Evolutionary conservation across 331 rosid genomes (phyloP).

Genomic region (Rhamnella rubrinervis): DNA sequence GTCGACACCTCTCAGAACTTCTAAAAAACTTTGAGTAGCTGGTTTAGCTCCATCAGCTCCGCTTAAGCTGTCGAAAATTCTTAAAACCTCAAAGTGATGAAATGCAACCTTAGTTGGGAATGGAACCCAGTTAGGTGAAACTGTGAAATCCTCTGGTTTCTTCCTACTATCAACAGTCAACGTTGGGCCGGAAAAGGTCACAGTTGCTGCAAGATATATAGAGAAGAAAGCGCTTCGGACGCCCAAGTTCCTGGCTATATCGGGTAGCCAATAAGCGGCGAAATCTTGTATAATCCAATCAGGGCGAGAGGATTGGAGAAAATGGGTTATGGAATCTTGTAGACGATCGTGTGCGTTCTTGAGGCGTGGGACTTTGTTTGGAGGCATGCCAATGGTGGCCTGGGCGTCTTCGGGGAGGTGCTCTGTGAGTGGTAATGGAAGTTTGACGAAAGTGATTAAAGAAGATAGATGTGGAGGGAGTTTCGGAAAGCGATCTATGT

Average conservation of each 20-base stretch:
- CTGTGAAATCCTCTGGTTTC: slow-evolving; percentile 15
- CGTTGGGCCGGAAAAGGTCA: neutral
- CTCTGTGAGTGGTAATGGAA: slow-evolving; percentile 25
- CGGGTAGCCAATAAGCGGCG: slow-evolving; percentile 32
- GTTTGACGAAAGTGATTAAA: slow-evolving; percentile 27
- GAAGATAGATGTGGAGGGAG: slow-evolving; percentile 24
- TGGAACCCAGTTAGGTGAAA: slow-evolving; percentile 30
- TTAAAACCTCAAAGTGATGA: slow-evolving; percentile 6
- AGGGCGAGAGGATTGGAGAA: slow-evolving; percentile 22
- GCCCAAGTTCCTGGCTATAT: slow-evolving; percentile 3
- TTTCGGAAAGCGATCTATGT: slow-evolving; percentile 53
- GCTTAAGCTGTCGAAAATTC: neutral
- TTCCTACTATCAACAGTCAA: neutral
- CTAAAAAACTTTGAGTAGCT: too few species aligned
- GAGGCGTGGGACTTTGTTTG: slow-evolving; percentile 33
- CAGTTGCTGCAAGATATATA: neutral
- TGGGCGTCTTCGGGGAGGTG: slow-evolving; percentile 44
- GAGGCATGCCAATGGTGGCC: slow-evolving; percentile 46
- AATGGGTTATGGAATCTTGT: slow-evolving; percentile 13
- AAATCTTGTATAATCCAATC: slow-evolving; percentile 53
- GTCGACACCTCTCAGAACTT: slow-evolving; percentile 14
- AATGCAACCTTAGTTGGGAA: slow-evolving; percentile 25
- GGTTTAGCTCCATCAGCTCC: too few species aligned
- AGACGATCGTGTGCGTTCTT: slow-evolving; percentile 34
- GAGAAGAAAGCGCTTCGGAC: slow-evolving; percentile 19